Evolutionary conservation across 1,139 yeast genomes (phyloP).

Genomic region (Candida pseudoviswanathii): DNA sequence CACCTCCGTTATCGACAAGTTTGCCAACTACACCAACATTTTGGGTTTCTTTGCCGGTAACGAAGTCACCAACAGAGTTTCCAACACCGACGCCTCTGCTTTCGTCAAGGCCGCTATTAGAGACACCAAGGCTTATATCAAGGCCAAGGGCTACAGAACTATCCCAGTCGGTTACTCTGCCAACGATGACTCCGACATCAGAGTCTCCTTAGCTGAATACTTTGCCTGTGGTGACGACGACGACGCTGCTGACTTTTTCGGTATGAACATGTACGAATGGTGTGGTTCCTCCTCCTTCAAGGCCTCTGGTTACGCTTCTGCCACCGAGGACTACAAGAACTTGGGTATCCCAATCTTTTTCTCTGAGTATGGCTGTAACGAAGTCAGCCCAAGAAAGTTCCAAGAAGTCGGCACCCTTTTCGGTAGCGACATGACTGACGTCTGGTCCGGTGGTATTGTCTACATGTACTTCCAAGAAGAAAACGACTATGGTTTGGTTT

Average conservation of each 20-base stretch:
- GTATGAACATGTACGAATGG: conserved; percentile 96
- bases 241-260: conserved; percentile 82
- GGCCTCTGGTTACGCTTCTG: conserved; percentile 70
- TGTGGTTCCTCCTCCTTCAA: conserved; percentile 74
- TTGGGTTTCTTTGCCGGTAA: conserved; percentile 92
- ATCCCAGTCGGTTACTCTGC: conserved; percentile 92
- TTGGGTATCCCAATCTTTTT: conserved; percentile 82
- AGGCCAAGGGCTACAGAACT: conserved; percentile 61
- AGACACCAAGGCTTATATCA: conserved; percentile 77
- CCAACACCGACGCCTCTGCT: conserved; percentile 79
- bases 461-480: conserved; percentile 87
- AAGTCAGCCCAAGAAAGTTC: conserved; percentile 62
- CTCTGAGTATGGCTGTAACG: conserved; percentile 93
- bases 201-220: conserved; percentile 75
- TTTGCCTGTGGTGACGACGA: conserved; percentile 76
- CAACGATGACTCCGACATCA: conserved; percentile 74
- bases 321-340: conserved; percentile 71
- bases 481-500: conserved; percentile 79
- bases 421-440: conserved; percentile 66
- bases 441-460: conserved; percentile 92
- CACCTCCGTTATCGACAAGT: conserved; percentile 69
- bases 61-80: conserved; percentile 76
- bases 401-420: conserved; percentile 67
- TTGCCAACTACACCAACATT: conserved; percentile 72
- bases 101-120: conserved; percentile 89